Percentiles rank a stretch among this genome's conserved stretches.
Conservation (phyloP, 2,329 filamentous ascomycete genomes). For the Aspergillus sp. region DNA sequence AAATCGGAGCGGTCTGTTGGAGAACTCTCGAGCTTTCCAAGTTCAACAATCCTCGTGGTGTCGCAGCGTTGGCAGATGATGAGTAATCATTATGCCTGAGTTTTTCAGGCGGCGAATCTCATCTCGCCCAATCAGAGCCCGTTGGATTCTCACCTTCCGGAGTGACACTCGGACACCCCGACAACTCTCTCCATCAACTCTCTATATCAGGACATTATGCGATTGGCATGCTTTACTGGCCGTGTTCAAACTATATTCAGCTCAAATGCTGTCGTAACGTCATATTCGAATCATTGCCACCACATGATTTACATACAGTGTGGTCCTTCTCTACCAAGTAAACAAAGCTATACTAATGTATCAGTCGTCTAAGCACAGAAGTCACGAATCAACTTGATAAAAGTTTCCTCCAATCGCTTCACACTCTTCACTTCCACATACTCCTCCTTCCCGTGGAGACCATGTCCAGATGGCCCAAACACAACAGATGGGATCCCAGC, state of each 20-base stretch:
- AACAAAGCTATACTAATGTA: background rate
- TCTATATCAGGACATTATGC: no score
- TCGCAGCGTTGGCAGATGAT: background rate
- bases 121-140: background rate
- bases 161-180: no score
- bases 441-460: constrained; percentile 53
- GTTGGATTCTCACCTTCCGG: no score
- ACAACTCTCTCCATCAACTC: no score
- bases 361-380: constrained; percentile 17
- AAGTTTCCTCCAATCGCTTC: constrained; percentile 29
- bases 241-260: background rate
- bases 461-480: constrained; percentile 50
- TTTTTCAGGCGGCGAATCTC: background rate
- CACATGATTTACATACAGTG: background rate
- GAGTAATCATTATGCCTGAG: constrained; percentile 1
- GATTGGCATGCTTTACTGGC: background rate
- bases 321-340: no score
- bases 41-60: background rate
- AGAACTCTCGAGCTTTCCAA: background rate
- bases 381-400: constrained; percentile 19
- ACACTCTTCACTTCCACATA: constrained; percentile 50
- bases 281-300: background rate
- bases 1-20: background rate
- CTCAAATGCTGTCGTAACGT: background rate
- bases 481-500: constrained; percentile 49